Evolutionary conservation across 108 stramenopile species (phyloP), one percentile per base, ranked within the genome.

Genomic region (Halocafeteria seosinensis): DNA sequence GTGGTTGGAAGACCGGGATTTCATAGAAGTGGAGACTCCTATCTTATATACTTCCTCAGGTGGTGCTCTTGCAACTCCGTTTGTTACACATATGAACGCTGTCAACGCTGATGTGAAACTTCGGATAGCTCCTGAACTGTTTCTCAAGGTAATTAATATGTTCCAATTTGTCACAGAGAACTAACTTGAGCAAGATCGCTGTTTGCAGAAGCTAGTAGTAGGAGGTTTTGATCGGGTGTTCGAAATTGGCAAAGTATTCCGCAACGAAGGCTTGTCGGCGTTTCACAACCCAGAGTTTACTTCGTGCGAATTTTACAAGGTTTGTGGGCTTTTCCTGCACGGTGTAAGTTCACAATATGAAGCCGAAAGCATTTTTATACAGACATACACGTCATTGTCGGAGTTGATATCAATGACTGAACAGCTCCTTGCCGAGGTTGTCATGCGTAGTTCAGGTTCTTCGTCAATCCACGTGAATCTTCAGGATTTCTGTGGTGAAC

Each of bases 271-370:
- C n/a, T 76, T 95, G 34, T 85, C 84, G 30, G 91, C 94, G 4
- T 68, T 89, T 69, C 97, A 98, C 82, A 94, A 98, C 84, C 94
- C 97, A 1, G 97, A 98, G 80, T 98, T 98, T 71, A 98, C 97
- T 21, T 83, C 89, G 50, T 77, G 91, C 53, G 97, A 98, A 78
- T 67, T 94, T n/a, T 98, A 98, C 79, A n/a, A n/a, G n/a, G n/a
- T n/a, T n/a, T n/a, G n/a, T n/a, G n/a, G n/a, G n/a, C n/a, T n/a
- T n/a, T n/a, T n/a, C n/a, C n/a, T n/a, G n/a, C n/a, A n/a, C n/a
- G n/a, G n/a, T n/a, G n/a, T n/a, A n/a, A n/a, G n/a, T n/a, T n/a
- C n/a, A n/a, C n/a, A n/a, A n/a, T n/a, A n/a, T n/a, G n/a, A n/a
- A n/a, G n/a, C n/a, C n/a, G n/a, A n/a, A n/a, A n/a, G n/a, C n/a